Conservation (phyloP, 352 stramenopile genomes). For the Achlya hypogyna region DNA sequence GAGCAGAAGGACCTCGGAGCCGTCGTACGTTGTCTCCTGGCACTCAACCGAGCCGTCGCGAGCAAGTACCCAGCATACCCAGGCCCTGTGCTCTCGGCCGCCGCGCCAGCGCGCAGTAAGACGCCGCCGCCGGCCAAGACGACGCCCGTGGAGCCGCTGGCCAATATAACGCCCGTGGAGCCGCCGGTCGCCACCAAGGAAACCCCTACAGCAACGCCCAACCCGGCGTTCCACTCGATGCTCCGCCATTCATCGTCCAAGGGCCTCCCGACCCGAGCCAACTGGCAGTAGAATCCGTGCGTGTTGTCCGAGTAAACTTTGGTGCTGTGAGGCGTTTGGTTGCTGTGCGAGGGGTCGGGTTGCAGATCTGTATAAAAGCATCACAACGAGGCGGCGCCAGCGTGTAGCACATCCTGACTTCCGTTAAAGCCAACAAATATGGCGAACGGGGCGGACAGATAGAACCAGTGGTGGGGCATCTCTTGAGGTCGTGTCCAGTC, state of each 20-base stretch:
- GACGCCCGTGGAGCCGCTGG: neutral
- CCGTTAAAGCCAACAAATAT: no score
- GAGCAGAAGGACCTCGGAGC: constrained; percentile 79
- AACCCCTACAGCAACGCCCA: no score
- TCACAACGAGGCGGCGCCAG: no score
- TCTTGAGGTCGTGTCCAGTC: no score
- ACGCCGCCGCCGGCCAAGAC: neutral
- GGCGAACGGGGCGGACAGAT: no score
- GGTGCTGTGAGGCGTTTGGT: no score
- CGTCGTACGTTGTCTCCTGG: constrained; percentile 81
- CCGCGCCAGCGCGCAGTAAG: neutral
- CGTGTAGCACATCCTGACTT: no score
- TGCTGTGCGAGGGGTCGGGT: no score
- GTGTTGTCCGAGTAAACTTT: no score
- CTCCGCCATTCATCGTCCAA: neutral
- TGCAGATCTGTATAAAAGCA: no score
- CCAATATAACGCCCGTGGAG: neutral
- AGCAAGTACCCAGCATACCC: constrained; percentile 66
- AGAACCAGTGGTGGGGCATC: no score
- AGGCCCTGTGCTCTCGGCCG: constrained; percentile 28
- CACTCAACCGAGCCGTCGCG: constrained; percentile 60
- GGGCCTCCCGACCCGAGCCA: constrained; percentile 11
- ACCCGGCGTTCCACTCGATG: neutral
- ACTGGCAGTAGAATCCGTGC: constrained; percentile 8
- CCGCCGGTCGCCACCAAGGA: neutral